These are phyloP conservation scores for Cucurbita ficifolia DNA, from an alignment of 306 rosid genomes.

Conservation along the genomic window DNA sequence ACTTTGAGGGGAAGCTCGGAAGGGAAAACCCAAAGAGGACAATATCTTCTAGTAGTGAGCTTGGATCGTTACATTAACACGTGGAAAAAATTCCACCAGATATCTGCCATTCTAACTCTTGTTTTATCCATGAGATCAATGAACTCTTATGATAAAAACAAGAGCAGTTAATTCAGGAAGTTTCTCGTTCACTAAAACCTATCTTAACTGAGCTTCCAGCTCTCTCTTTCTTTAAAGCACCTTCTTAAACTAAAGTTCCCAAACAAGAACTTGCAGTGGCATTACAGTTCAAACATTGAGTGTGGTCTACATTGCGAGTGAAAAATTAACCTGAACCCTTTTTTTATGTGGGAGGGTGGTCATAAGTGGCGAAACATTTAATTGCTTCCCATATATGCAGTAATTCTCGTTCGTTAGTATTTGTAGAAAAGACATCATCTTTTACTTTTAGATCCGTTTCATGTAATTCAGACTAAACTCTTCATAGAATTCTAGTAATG, in stretches of 20 bases:
- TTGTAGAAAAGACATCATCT: not conserved
- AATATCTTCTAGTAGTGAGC: no score
- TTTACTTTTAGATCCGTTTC: not conserved
- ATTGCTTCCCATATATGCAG: not conserved
- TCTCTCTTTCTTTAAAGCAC: not conserved
- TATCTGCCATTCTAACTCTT: not conserved
- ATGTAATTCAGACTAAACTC: not conserved
- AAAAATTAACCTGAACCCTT: not conserved
- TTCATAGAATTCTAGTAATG: not conserved
- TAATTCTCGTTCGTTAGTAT: not conserved
- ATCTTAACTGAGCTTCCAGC: not conserved
- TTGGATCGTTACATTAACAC: no score
- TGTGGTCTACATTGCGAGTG: not conserved
- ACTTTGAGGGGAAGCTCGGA: no score
- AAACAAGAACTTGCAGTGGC: not conserved
- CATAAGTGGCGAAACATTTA: not conserved
- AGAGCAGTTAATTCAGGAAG: not conserved
- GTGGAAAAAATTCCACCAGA: not conserved
- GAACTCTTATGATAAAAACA: not conserved
- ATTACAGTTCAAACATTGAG: not conserved
- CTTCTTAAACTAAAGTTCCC: not conserved
- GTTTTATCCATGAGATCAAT: not conserved
- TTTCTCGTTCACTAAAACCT: not conserved
- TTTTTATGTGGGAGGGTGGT: not conserved
- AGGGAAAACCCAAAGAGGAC: no score